Percentiles rank a stretch among this genome's conserved stretches.
Evolutionary conservation across 768 basidiomycete species (phyloP).

Genomic region (Multifurca ochricompacta): DNA sequence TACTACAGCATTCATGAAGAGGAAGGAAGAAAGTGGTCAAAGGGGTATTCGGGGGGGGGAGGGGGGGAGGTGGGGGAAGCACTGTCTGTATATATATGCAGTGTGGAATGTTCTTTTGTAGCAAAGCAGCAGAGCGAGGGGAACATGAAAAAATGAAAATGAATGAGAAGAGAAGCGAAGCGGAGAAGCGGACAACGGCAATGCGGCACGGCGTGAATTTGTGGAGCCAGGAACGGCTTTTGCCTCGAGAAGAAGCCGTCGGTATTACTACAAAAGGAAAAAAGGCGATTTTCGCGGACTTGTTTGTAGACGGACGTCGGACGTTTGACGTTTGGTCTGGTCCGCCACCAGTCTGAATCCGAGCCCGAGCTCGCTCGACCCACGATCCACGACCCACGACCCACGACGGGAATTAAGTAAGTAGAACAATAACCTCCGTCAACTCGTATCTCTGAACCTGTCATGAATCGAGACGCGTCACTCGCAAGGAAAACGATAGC

Average conservation of each 20-base stretch:
- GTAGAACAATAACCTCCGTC: slow-evolving; percentile 85
- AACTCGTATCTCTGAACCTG: slow-evolving; percentile 75
- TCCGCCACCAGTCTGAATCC: too few relatives aligned
- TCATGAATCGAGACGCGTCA: slow-evolving; percentile 87
- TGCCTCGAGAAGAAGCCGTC: slow-evolving; percentile 11
- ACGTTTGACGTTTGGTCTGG: too few relatives aligned
- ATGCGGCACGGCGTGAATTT: slow-evolving; percentile 4
- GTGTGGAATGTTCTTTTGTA: neutral
- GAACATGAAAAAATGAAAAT: too few relatives aligned
- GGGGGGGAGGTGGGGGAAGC: neutral
- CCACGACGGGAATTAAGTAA: too few relatives aligned
- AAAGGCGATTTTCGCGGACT: slow-evolving; percentile 9
- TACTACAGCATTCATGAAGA: slow-evolving; percentile 12
- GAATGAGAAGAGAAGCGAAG: too few relatives aligned
- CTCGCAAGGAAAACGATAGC: slow-evolving; percentile 87
- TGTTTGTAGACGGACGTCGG: too few relatives aligned
- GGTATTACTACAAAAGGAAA: slow-evolving; percentile 4
- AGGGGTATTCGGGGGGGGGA: neutral
- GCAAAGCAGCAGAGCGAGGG: too few relatives aligned
- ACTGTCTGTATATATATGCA: neutral
- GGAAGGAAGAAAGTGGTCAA: neutral
- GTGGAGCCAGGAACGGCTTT: slow-evolving; percentile 10
- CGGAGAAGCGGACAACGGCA: neutral
- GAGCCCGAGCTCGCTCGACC: too few relatives aligned
- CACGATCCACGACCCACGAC: too few relatives aligned